These are phyloP conservation scores for Yamadazyma spencermartinsiae DNA, from an alignment of 1,139 yeast species.

Conservation along the genomic window DNA sequence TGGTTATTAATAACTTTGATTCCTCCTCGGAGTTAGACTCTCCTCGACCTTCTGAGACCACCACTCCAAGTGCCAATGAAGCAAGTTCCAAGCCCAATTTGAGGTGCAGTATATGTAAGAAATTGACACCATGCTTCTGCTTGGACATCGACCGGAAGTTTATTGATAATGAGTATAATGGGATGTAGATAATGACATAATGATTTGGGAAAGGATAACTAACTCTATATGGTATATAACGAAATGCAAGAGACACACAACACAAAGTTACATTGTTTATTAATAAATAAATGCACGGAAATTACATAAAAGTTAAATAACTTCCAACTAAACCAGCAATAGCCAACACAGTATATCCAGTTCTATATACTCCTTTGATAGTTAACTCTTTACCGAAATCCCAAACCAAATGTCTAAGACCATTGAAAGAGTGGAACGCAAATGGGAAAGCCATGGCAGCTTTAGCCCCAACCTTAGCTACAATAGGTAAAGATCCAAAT, in stretches of 20 bases:
- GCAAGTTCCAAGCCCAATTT: background rate
- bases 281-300: slow-evolving; percentile 12
- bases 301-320: slow-evolving; percentile 46
- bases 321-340: slow-evolving; percentile 67
- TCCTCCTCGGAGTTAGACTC: slow-evolving; percentile 5
- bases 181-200: background rate
- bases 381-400: slow-evolving; percentile 80
- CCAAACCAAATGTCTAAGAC: slow-evolving; percentile 92
- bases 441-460: slow-evolving; percentile 78
- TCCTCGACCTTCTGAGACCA: background rate
- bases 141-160: slow-evolving; percentile 11
- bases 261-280: slow-evolving; percentile 2
- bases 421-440: slow-evolving; percentile 82
- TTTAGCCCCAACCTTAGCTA: slow-evolving; percentile 63
- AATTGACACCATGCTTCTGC: slow-evolving; percentile 13
- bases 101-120: slow-evolving; percentile 11
- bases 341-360: slow-evolving; percentile 84
- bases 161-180: slow-evolving; percentile 7
- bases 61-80: background rate
- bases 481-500: slow-evolving; percentile 61
- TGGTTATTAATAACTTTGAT: slow-evolving; percentile 11
- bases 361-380: slow-evolving; percentile 83
- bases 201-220: background rate
- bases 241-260: background rate
- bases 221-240: background rate